These are phyloP conservation scores for Diplodia scrobiculata DNA, from an alignment of 2,329 filamentous ascomycete species.

Conservation along the genomic window DNA sequence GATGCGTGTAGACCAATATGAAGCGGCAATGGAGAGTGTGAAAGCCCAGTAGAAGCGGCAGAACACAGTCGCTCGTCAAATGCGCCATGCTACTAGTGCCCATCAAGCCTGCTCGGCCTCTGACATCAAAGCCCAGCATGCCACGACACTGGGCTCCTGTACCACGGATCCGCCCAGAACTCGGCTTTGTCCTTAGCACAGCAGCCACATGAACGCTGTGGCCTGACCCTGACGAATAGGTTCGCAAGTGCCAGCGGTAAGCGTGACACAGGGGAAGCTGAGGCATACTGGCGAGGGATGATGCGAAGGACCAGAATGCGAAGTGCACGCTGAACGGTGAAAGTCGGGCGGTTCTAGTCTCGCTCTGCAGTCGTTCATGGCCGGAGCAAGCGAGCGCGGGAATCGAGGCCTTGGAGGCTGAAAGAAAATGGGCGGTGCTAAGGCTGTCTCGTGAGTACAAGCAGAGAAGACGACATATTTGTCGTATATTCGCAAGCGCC, in stretches of 20 bases:
- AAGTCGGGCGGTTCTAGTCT: not conserved
- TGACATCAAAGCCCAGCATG: not conserved
- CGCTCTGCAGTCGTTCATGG: not conserved
- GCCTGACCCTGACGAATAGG: not conserved
- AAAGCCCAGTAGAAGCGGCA: too few relatives aligned
- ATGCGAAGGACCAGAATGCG: not conserved
- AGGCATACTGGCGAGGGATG: not conserved
- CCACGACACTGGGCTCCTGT: not conserved
- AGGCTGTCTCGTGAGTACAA: slow-evolving; percentile 1
- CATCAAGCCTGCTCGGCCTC: not conserved
- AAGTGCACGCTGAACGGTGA: not conserved
- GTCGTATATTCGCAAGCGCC: slow-evolving; percentile 27
- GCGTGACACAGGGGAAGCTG: not conserved
- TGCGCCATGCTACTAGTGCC: not conserved
- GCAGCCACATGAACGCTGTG: not conserved
- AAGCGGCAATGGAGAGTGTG: not conserved
- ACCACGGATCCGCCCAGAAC: not conserved
- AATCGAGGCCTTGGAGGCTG: not conserved
- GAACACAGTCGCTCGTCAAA: not conserved
- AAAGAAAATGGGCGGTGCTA: not conserved
- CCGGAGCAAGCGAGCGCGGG: not conserved
- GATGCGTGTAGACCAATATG: not conserved
- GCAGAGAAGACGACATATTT: slow-evolving; percentile 8
- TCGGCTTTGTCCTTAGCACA: not conserved
- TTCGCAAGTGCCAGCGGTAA: not conserved